Base-by-base conservation (phyloP, 805 yeast species). In the Kuraishia ogatae region DNA sequence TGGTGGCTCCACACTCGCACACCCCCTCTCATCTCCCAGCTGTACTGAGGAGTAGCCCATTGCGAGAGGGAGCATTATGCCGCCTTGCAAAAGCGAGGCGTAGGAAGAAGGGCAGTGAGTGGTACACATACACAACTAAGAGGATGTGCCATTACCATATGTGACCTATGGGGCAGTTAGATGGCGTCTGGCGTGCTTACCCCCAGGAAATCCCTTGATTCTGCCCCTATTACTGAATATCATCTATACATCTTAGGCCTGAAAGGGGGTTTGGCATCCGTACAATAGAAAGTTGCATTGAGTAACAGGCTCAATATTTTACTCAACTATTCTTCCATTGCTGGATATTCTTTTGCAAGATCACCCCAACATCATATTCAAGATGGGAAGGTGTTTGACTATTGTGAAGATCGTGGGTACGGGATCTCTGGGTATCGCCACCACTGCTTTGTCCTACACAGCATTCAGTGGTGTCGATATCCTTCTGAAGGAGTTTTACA, bases 381-480 rank as follows among this genome's bases (percentile, higher is more conserved):
- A 35, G 24, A 80, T 80, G 84, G 82, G 82, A 48, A 74, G 74
- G 57, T 81, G 85, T 69, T 65, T 80, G 48, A 79, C 80, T 20
- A 73, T 76, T 43, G 80, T 84, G 56, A 87, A 87, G 65, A 66
- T 84, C 51, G 68, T 84, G 48, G 92, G 91, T 39, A 80, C 81
- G 43, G 75, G 86, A 2, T 80, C 91, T 11, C 68, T 87, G 51
- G 94, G 93, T n/a, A 64, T 86, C 57, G 75, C 83, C 61, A 72
- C 87, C 3, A 79, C 83, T 19, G 67, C 79, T 2, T 74, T 80
- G 56, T 60, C 75, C n/a, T 70, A 73, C 61, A 73, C 57, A 1
- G 54, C 59, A 1, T 50, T 47, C 29, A 51, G 52, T 26, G 48
- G 61, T 17, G 55, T 59, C 39, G 46, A 48, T 15, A 43, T 50